Base-by-base conservation (phyloP, 306 rosid genomes). In the Psophocarpus tetragonolobus region DNA sequence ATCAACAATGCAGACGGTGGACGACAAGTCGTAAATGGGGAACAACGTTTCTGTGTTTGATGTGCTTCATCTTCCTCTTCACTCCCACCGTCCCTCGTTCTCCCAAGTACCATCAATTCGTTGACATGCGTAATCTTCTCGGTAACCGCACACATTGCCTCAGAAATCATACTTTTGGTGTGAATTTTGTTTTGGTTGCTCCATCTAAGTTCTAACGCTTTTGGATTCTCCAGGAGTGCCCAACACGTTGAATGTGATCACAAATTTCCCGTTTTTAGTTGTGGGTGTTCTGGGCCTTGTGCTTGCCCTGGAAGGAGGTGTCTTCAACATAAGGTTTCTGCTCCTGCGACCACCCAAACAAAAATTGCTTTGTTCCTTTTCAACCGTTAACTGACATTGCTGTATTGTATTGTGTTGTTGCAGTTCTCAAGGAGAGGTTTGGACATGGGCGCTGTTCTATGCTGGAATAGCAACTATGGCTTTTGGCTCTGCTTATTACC, bases 201-300 rank as follows among this genome's bases (percentile, higher is more conserved):
- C 9, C 61, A 11, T 77, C 51, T 8, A 50, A 33, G 41, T 75
- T 68, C 26, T 74, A 3, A 13, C 41, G 24, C 36, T 83, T 83
- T 21, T 38, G 32, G 73, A 3, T 62, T 68, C 67, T 63, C 2
- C 87, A 88, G 93, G 93, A 42, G 88, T 91, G 6, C 96, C 96
- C 30, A 91, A 84, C 71, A 87, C 96, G 7, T 66, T 91, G 87
- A 91, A 91, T 42, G 91, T 91, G 81, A 73, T 88, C 62, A 85
- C 96, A 26, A 91, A 78, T 88, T 91, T 91, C 71, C 96, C 91
- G 2, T 91, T 88, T 75, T 82, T 91, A 82, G 87, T 87, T 79
- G 91, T 86, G 82, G 96, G 93, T 53, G 90, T 85, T 73, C 70
- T 91, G 58, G 91, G 96, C 27, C 72, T 91, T 42, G 90, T 91